Conservation (phyloP, 495 filamentous ascomycete genomes). For the Trichoderma gamsii region DNA sequence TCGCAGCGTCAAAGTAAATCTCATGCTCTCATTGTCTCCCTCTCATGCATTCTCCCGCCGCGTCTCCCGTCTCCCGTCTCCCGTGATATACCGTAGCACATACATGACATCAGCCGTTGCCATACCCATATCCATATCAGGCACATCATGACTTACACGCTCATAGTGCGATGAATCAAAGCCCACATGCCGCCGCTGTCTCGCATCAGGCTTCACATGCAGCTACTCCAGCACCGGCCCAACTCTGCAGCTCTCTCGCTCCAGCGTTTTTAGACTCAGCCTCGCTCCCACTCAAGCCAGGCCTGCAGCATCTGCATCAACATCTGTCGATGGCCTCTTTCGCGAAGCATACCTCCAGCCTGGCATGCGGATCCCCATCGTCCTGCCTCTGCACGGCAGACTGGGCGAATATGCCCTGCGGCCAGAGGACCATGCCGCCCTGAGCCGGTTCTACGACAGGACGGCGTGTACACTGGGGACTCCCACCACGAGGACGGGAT, state of each 20-base stretch:
- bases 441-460: background rate
- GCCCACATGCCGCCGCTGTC: conserved; percentile 38
- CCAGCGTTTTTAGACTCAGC: conserved; percentile 27
- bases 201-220: conserved; percentile 37
- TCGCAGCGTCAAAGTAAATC: conserved; percentile 36
- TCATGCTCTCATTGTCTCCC: background rate
- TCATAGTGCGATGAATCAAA: conserved; percentile 42
- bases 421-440: background rate
- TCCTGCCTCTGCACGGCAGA: conserved; percentile 16
- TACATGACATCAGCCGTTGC: background rate
- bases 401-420: background rate
- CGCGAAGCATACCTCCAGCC: background rate
- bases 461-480: background rate
- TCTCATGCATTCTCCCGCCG: background rate
- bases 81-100: conserved; percentile 16
- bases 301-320: conserved; percentile 19
- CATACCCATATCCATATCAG: background rate
- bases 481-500: background rate
- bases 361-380: conserved; percentile 10
- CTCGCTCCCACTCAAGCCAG: conserved; percentile 13
- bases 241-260: conserved; percentile 31
- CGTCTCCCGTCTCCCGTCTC: background rate
- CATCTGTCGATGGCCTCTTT: background rate
- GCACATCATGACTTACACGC: background rate
- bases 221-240: conserved; percentile 29